Base-by-base conservation (phyloP, 148 eudicot species). In the Rhododendron simsii region DNA sequence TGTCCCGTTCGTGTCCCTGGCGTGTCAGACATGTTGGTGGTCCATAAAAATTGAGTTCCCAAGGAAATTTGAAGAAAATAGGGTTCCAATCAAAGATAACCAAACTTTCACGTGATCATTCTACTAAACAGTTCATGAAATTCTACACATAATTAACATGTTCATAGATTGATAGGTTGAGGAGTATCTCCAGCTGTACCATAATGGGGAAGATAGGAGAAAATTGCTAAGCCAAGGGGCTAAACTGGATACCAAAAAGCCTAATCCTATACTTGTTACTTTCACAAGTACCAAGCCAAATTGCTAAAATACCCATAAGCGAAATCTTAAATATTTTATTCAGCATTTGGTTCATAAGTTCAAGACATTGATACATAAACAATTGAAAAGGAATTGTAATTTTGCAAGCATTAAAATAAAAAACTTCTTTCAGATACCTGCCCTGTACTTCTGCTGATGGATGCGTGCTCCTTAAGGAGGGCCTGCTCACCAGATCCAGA, bases 391-490 rank as follows among this genome's bases (percentile, higher is more conserved):
- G 13, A 73, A 30, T 1, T 2, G 47, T 20, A 84, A 84, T 12
- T 37, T 30, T 5, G 7, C n/a, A 48, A 16, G 44, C 39, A 15
- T 7, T 10, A 86, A 11, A 23, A 5, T 5, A 53, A 18, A 21
- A 48, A 59, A 14, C 48, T 65, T 41, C 35, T 76, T 77, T 35
- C 26, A 71, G 44, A 63, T 92, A 98, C 99, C 99, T 95, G 99
- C 57, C 93, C 94, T 39, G 96, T 90, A 87, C 88, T 92, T 90
- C 98, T 91, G 90, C 91, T 87, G 87, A 98, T 89, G 82, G 99
- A 84, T 71, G 95, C 96, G 86, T 92, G 94, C 85, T 98, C 99
- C 88, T 94, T 95, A 53, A 98, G 89, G 48, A 95, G 91, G 85
- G 94, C 91, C 80, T 87, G 95, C 44, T 93, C 98, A 81, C 82